phyloP scores from a whole-genome alignment of 1,284 basidiomycete genomes.

The Fomitopsis betulina region DNA sequence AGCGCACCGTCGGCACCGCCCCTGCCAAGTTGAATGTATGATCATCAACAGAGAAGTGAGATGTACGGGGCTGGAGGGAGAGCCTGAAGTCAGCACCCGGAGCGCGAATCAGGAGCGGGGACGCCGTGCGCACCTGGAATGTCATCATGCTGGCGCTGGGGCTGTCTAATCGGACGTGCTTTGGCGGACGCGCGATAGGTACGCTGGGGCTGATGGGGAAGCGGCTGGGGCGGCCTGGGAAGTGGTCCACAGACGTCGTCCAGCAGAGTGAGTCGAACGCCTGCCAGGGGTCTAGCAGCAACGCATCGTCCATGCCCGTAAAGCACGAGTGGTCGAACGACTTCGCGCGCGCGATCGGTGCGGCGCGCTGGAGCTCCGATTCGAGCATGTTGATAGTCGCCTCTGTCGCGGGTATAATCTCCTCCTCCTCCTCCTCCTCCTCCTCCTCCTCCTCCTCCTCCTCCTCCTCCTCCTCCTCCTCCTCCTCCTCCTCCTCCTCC shows the following conservation, averaged over 20 bases:
- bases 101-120: not conserved
- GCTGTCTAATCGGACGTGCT: not conserved
- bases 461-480: not conserved
- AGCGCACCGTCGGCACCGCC: not conserved
- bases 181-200: not conserved
- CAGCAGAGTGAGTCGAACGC: constrained; percentile 14
- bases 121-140: constrained; percentile 2
- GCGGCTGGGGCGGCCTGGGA: not conserved
- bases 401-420: not conserved
- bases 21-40: not conserved
- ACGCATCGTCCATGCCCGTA: constrained; percentile 14
- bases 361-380: constrained; percentile 9
- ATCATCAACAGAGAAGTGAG: constrained; percentile 3
- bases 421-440: not conserved
- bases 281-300: constrained; percentile 13
- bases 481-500: not conserved
- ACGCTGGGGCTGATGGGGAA: not conserved
- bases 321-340: constrained; percentile 12
- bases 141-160: not conserved
- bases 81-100: not conserved
- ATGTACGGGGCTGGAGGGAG: not conserved
- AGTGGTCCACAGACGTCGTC: constrained; percentile 4
- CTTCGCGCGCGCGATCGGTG: not conserved
- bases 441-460: too few species aligned
- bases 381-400: constrained; percentile 9